Base-by-base conservation (phyloP, 1,284 basidiomycete species). In the Tylopilus sp. region DNA sequence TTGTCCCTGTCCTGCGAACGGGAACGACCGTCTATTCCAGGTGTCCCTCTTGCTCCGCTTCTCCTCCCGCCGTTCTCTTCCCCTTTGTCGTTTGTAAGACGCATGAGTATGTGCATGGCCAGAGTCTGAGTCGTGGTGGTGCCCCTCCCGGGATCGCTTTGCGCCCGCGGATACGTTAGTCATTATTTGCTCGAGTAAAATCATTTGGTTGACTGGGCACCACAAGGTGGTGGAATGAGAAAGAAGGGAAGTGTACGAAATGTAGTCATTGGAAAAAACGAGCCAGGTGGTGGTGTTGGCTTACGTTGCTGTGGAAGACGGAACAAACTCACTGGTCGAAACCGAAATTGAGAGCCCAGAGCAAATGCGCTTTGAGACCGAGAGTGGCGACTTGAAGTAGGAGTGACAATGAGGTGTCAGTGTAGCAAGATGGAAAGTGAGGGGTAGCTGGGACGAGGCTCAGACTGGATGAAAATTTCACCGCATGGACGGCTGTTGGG, bases 141-240 rank as follows among this genome's bases (percentile, higher is more conserved):
- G 81, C 72, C 86, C 88, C 75, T 93, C 90, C 87, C 88, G 88
- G 70, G 88, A 82, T 80, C 91, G 90, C 89, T 94, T 93, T 80
- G 85, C 83, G 85, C 92, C 93, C 94, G 93, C 87, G 84, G 89
- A 83, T 78, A 89, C 82, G 86, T 93, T 92, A 93, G 91, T 89
- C 90, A 92, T 92, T 58, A 53, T 70, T 83, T 83, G 81, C 77
- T 81, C 75, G 56, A 65, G 75, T 69, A 24, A 68, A 74, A 77
- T 78, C 80, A 88, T 85, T 85, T 81, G 84, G 84, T 84, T 91
- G 90, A 91, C 89, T 84, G 86, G 84, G 86, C 87, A 91, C 91
- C 91, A 90, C 91, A 93, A 90, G 91, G 92, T 91, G 80, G 9
- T 2, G 81, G 41, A 65, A 64, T 69, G 64, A 29, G 29, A 29